These are phyloP conservation scores for Ceratocystiopsis brevicomis DNA, from an alignment of 2,329 filamentous ascomycete species.

Conservation along the genomic window DNA sequence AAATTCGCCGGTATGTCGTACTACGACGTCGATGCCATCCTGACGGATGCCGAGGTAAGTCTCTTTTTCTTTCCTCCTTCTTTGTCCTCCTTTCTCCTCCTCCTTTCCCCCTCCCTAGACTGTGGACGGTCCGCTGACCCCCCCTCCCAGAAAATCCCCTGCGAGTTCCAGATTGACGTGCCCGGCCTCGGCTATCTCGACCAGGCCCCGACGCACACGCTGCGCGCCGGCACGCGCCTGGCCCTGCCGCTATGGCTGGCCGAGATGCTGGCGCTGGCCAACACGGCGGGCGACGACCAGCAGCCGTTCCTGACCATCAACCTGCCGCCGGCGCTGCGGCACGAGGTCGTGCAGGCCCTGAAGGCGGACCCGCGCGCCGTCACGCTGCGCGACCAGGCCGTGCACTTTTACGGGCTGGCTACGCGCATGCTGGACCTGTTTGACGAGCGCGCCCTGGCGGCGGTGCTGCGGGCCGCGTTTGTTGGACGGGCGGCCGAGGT, in stretches of 20 bases:
- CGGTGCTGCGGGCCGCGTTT: constrained; percentile 61
- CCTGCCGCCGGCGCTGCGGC: constrained; percentile 57
- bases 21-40: constrained; percentile 69
- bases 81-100: no score
- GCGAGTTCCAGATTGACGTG: constrained; percentile 81
- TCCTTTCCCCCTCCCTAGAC: no score
- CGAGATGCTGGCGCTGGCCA: constrained; percentile 70
- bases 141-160: constrained; percentile 61
- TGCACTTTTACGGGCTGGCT: constrained; percentile 75
- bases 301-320: constrained; percentile 55
- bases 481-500: constrained; percentile 66
- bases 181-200: constrained; percentile 78
- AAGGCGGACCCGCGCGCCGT: constrained; percentile 80
- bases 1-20: constrained; percentile 39
- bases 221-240: constrained; percentile 65
- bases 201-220: constrained; percentile 49
- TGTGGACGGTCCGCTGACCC: neutral
- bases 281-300: constrained; percentile 19
- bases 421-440: constrained; percentile 78
- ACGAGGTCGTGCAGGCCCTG: constrained; percentile 69
- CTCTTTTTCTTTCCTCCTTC: no score
- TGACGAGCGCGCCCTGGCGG: constrained; percentile 60
- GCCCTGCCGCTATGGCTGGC: constrained; percentile 85
- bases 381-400: constrained; percentile 62
- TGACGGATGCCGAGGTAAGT: constrained; percentile 61